Evolutionary conservation across 78 protist genomes (phyloP).

Genomic region (Diacronema lutheri): DNA sequence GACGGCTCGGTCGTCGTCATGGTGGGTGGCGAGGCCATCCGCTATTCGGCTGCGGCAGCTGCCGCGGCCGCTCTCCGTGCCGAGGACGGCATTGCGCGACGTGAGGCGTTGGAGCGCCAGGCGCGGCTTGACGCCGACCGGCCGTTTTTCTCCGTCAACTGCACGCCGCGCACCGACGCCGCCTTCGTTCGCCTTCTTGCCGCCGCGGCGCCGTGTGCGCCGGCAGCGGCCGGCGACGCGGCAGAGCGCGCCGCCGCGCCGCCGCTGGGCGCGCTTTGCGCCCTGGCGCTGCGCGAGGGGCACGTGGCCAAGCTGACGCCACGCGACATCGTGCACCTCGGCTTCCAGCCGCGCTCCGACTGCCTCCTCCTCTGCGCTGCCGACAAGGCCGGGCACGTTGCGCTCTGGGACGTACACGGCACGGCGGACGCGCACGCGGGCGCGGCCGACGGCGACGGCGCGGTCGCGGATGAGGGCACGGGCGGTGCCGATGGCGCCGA

Average conservation of each 20-base stretch:
- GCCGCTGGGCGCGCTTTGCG: background rate
- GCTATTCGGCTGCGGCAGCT: too few relatives aligned
- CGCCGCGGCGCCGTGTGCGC: background rate
- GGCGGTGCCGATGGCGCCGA: background rate
- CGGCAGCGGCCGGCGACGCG: too few relatives aligned
- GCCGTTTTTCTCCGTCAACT: background rate
- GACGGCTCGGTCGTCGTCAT: too few relatives aligned
- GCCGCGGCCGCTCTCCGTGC: too few relatives aligned
- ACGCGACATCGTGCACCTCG: background rate
- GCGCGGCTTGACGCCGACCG: too few relatives aligned
- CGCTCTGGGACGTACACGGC: background rate
- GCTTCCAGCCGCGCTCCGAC: constrained; percentile 2
- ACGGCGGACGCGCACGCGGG: background rate
- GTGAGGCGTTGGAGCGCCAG: too few relatives aligned
- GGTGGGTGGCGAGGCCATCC: too few relatives aligned
- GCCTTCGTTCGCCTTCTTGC: background rate
- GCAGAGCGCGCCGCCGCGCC: background rate
- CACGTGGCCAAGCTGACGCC: background rate
- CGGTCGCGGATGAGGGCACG: background rate
- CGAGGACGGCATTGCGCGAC: too few relatives aligned
- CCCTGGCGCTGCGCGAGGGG: background rate
- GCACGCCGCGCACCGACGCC: background rate
- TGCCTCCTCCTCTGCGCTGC: background rate
- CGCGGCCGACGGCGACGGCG: background rate
- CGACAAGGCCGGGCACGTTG: background rate